Evolutionary conservation across 208 protist species (phyloP), one percentile per base, ranked within the genome.

Genomic region (Acanthamoeba comandoni): DNA sequence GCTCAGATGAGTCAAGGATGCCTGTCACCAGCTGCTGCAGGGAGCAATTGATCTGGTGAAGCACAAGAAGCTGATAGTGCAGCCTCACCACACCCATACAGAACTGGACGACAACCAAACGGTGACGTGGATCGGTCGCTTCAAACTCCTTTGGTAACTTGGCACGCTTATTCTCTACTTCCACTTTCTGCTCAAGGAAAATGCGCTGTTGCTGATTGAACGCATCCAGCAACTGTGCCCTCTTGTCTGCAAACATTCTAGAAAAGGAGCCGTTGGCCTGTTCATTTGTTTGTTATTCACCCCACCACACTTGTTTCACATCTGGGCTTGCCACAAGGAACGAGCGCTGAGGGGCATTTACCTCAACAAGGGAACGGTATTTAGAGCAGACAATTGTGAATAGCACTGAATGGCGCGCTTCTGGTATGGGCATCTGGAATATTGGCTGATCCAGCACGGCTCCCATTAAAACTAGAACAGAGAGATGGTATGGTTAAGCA

Each of bases 1-100:
- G 77, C 11, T 53, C 43, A 49, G 58, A 49, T 2, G 58, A 48
- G 29, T 88, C 80, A 48, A 88, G 22, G 60, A 88, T 26, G 80
- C 80, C 80, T 31, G 53, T 88, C n/a, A 88, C 80, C 3, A 88
- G 80, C 43, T 65, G 58, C 51, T 88, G 80, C 9, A 88, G 80
- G 29, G 80, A 88, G 80, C 58, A 88, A 48, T 88, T 88, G 80
- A 88, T 88, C 58, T 88, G 80, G 43, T 88, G 71, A 24, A 88
- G 80, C n/a, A 31, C 35, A 2, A 88, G 60, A 22, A 88, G 80
- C 19, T 88, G 80, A 49, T 88, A 88, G 60, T 88, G 53, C n/a
- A 88, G 60, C 35, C 60, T 31, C 58, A 88, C 80, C n/a, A 88
- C 51, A 13, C 26, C 55, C 53, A 70, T 70, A 49, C 80, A 88